These are phyloP conservation scores for Cyclanthera cordifolia DNA, from an alignment of 306 rosid species.

Conservation along the genomic window DNA sequence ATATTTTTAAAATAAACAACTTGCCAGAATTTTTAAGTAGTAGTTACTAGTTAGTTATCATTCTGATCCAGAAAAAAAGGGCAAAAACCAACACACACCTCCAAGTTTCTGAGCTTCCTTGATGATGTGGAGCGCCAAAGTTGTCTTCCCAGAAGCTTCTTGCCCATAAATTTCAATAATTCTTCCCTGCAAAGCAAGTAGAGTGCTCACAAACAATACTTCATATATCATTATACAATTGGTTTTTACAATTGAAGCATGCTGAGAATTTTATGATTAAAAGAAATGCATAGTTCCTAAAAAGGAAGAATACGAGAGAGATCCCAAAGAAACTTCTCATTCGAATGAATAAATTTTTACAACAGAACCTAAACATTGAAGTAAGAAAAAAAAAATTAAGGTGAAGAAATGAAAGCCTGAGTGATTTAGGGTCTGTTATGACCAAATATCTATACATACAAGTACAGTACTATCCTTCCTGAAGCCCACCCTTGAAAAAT, in stretches of 20 bases:
- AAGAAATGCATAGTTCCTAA: background rate
- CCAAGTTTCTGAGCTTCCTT: constrained; percentile 88
- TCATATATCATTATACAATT: background rate
- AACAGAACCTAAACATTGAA: background rate
- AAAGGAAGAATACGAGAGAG: background rate
- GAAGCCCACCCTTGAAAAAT: background rate
- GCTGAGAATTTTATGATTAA: background rate
- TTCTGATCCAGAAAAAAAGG: constrained; percentile 5
- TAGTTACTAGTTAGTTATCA: constrained; percentile 9
- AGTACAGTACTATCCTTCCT: background rate
- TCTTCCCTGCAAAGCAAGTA: constrained; percentile 48
- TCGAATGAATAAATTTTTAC: background rate
- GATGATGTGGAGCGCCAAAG: constrained; percentile 75
- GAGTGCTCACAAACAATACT: background rate
- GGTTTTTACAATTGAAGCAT: background rate
- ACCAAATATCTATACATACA: background rate
- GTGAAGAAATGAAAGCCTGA: too few species aligned
- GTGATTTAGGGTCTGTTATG: background rate
- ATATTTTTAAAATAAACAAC: background rate
- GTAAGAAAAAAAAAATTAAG: too few species aligned
- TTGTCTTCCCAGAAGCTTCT: constrained; percentile 85
- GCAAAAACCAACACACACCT: constrained; percentile 30
- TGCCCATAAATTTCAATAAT: constrained; percentile 76
- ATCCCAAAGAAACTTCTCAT: too few species aligned
- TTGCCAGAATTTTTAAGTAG: background rate